Evolutionary conservation across 352 stramenopile genomes (phyloP), one percentile per base, ranked within the genome.

Genomic region (Phytophthora uliginosa): DNA sequence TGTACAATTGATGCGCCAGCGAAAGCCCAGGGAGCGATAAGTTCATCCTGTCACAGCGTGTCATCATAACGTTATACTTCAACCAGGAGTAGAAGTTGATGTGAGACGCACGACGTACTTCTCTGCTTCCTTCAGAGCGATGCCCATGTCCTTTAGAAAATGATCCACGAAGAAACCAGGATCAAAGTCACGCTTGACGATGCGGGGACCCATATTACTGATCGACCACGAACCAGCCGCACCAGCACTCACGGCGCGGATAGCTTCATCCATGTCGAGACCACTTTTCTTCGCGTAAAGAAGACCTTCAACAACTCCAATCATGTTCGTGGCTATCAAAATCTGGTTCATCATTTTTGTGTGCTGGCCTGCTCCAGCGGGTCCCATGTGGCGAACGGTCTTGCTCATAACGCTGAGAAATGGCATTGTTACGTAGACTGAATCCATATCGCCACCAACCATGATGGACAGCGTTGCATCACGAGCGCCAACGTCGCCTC

Each of bases 301-400:
- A 58, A 98, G 71, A 7, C 91, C 86, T 78, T 98, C 93, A 12
- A 93, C 88, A 12, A 97, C 88, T 36, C 92, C 93, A 58, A 97
- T 95, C 90, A 96, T 96, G 69, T 91, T 94, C 51, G 88, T 95
- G 45, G 88, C 84, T 60, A 96, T 96, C 73, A 95, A 63, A 68
- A 96, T 94, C 68, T 98, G 93, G 74, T 98, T 98, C 61, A 98
- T 91, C 90, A 97, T 97, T 82, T 98, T 98, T 18, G 92, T 97
- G 69, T 97, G 88, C 65, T 98, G 91, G 1, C 93, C 93, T 36
- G 89, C 82, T 4, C 92, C 93, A 18, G 91, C 64, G 12, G 80
- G 79, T 28, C 93, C 93, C 88, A 97, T 97, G 76, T 97, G 90
- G 10, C 88, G 85, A 62, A 98, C 82, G 42, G 95, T 97, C 68